phyloP scores from a whole-genome alignment of 2,329 filamentous ascomycete genomes.

The Phaeomoniella chlamydospora region DNA sequence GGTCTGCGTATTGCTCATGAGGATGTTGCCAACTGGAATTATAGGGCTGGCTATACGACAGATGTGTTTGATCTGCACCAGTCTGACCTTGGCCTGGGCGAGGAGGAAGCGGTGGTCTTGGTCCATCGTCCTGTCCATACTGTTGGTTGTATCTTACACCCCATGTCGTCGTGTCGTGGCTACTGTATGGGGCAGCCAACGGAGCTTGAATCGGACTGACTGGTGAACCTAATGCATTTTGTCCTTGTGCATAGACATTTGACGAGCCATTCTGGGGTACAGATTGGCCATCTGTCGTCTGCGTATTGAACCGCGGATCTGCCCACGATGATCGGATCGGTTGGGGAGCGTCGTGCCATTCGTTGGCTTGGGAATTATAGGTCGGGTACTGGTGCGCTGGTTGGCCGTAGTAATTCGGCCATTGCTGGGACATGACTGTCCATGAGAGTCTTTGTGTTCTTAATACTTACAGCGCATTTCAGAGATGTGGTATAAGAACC shows the following conservation, averaged over 20 bases:
- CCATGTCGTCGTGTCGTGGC: neutral
- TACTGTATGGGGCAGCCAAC: too few species aligned
- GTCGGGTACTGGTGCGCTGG: conserved; percentile 12
- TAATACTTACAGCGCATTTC: too few species aligned
- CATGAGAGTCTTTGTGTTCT: too few species aligned
- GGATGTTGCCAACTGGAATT: conserved; percentile 1
- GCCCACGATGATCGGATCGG: conserved; percentile 4
- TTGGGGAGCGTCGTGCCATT: neutral
- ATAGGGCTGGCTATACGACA: neutral
- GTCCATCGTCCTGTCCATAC: neutral
- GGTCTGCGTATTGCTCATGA: conserved; percentile 6
- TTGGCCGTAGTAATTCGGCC: conserved; percentile 12
- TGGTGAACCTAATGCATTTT: too few species aligned
- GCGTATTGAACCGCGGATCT: conserved; percentile 3
- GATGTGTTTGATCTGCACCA: neutral
- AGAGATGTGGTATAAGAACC: too few species aligned
- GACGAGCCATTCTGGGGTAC: too few species aligned
- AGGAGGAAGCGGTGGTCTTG: conserved; percentile 10
- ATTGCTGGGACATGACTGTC: conserved; percentile 7
- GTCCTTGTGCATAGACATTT: too few species aligned
- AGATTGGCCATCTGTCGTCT: neutral
- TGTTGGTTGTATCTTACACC: conserved; percentile 1
- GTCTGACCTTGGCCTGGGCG: conserved; percentile 8
- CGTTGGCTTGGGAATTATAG: neutral
- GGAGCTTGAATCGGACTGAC: too few species aligned